Evolutionary conservation across 2,329 filamentous ascomycete genomes (phyloP), one percentile per base, ranked within the genome.

Genomic region (Colletotrichum cereale): DNA sequence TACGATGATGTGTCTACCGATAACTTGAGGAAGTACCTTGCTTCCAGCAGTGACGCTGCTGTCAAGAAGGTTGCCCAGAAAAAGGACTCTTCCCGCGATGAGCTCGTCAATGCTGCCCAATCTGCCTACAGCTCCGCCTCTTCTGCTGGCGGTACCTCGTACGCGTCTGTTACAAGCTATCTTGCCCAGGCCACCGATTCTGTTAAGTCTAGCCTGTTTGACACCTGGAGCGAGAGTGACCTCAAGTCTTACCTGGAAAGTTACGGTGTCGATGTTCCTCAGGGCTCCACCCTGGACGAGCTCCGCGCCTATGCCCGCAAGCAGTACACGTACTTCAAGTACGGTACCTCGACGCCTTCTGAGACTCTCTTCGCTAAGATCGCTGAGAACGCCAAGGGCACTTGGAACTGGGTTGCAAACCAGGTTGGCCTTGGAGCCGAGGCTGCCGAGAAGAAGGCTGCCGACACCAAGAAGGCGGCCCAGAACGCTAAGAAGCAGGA

Each of bases 231-330:
- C 67, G 87, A 90, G 76, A 88, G 87, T 56, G 92, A 96, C 34
- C 84, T 96, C 73, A 95, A 96, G 85, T 84, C 88, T 1, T 96
- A 95, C 77, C 88, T 96, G 8, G 93, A 96, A 78, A 92, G 90
- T 73, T 96, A 94, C 74, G 93, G 93, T 47, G 84, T 96, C 50
- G 81, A 85, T 5, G 85, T 88, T 50, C 91, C 91, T 53, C 91
- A 94, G 79, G 91, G 91, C 7, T 90, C 90, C 24, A 91, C 84
- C 68, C 76, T 90, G 67, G 92, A 95, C 71, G 87, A 94, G 78
- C 85, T 96, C 26, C 89, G 89, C 72, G 92, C 92, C 11, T 85
- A 89, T 71, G 93, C 92, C 21, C 90, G 92, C 75, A 91, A 91
- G 79, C 91, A 95, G 76, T 87, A 89, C 29, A 93, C 91, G 29